Conservation (phyloP, 257 asterid genomes). For the Nicotiana benthamiana region DNA sequence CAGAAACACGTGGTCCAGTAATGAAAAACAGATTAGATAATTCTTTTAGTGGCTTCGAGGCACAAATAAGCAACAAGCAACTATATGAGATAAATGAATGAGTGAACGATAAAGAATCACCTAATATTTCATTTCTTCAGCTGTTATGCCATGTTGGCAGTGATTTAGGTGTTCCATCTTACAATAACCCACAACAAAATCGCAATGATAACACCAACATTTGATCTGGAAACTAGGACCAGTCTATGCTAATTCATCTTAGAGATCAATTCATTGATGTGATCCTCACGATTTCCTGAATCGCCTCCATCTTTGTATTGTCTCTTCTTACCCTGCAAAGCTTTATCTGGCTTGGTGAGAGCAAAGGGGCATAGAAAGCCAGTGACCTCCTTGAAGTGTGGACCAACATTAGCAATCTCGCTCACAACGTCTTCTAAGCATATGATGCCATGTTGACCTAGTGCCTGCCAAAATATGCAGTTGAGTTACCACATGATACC, state of each 20-base stretch:
- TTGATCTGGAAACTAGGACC: neutral
- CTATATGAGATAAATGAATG: neutral
- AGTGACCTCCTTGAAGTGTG: slow-evolving; percentile 55
- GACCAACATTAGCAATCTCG: slow-evolving; percentile 60
- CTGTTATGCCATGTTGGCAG: neutral
- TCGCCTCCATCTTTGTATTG: slow-evolving; percentile 86
- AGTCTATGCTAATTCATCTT: slow-evolving; percentile 57
- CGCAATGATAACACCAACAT: neutral
- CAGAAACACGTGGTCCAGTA: neutral
- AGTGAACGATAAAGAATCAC: neutral
- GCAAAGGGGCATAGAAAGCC: slow-evolving; percentile 62
- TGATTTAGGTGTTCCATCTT: neutral
- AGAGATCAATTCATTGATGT: slow-evolving; percentile 57
- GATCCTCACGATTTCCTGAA: slow-evolving; percentile 66
- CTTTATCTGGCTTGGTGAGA: slow-evolving; percentile 70
- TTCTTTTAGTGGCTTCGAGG: neutral
- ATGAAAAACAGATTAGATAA: neutral
- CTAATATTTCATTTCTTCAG: neutral
- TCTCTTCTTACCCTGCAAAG: slow-evolving; percentile 64
- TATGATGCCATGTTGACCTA: slow-evolving; percentile 57
- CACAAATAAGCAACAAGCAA: neutral
- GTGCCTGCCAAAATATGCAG: slow-evolving; percentile 37
- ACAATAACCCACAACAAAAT: neutral
- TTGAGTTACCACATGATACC: neutral
- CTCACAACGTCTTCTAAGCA: slow-evolving; percentile 79